Conservation (phyloP, 2,329 filamentous ascomycete genomes). For the Xylaria sp. region DNA sequence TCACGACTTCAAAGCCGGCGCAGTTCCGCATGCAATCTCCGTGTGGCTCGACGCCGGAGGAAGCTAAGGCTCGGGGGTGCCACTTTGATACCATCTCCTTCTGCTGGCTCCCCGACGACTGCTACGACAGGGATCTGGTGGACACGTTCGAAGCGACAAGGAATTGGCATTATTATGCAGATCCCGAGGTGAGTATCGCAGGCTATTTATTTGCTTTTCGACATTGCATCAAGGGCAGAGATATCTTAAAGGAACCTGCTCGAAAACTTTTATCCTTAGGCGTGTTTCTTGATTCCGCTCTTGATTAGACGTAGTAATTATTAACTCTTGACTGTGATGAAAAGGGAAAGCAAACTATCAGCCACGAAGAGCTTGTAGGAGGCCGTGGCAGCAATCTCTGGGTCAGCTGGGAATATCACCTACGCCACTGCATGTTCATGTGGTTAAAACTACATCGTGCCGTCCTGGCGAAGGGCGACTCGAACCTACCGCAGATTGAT, state of each 20-base stretch:
- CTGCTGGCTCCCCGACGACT: conserved; percentile 42
- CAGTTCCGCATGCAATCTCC: background rate
- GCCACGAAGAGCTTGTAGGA: conserved; percentile 25
- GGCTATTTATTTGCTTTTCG: background rate
- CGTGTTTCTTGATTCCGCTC: background rate
- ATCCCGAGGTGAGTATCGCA: background rate
- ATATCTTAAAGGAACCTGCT: background rate
- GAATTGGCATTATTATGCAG: conserved; percentile 28
- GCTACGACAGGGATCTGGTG: conserved; percentile 42
- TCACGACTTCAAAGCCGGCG: conserved; percentile 11
- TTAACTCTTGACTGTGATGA: conserved; percentile 18
- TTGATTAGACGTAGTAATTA: background rate
- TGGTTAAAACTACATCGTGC: conserved; percentile 41
- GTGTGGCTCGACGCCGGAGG: conserved; percentile 27
- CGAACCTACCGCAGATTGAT: conserved; percentile 30
- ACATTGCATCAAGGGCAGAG: background rate
- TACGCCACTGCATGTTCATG: conserved; percentile 39
- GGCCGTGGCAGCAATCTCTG: conserved; percentile 30
- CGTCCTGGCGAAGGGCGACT: conserved; percentile 8
- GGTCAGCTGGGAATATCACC: conserved; percentile 38
- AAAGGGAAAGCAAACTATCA: conserved; percentile 27
- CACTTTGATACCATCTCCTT: conserved; percentile 44
- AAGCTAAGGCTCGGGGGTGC: conserved; percentile 40
- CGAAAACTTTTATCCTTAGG: background rate
- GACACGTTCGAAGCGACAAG: conserved; percentile 32